Evolutionary conservation across 2,329 filamentous ascomycete genomes (phyloP).

Genomic region (Neofusicoccum kwambonambiense): DNA sequence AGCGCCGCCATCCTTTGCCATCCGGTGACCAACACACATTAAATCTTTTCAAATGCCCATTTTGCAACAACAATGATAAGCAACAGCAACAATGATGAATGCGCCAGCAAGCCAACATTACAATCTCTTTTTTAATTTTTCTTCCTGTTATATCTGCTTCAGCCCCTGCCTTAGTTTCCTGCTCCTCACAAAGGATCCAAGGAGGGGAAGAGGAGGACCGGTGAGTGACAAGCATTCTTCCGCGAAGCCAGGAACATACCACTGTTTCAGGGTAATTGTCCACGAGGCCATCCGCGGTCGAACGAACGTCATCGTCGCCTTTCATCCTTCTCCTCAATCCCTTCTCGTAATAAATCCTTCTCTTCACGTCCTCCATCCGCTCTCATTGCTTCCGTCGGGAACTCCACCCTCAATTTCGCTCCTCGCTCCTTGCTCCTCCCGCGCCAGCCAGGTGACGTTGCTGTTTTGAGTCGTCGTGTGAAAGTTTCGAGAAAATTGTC

Average conservation of each 20-base stretch:
- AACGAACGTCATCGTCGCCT: neutral
- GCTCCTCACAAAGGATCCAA: neutral
- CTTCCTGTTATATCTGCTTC: neutral
- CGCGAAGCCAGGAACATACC: constrained; percentile 3
- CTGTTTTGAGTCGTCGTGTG: neutral
- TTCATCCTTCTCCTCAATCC: neutral
- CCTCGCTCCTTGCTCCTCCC: constrained; percentile 13
- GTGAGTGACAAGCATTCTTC: neutral
- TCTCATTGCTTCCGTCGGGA: neutral
- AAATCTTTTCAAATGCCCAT: neutral
- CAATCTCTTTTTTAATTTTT: constrained; percentile 8
- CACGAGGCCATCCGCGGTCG: neutral
- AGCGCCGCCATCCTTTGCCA: neutral
- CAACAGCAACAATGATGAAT: neutral
- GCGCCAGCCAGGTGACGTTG: constrained; percentile 10
- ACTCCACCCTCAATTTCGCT: constrained; percentile 8
- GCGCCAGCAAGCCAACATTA: neutral
- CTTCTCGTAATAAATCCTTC: neutral
- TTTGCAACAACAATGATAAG: neutral
- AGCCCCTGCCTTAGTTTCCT: neutral
- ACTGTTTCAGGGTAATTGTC: constrained; percentile 7
- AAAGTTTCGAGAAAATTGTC: constrained; percentile 8
- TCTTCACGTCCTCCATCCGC: neutral
- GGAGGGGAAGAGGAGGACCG: neutral
- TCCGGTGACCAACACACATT: neutral